phyloP scores from a whole-genome alignment of 2,329 filamentous ascomycete genomes.

The Aspergillus persii region DNA sequence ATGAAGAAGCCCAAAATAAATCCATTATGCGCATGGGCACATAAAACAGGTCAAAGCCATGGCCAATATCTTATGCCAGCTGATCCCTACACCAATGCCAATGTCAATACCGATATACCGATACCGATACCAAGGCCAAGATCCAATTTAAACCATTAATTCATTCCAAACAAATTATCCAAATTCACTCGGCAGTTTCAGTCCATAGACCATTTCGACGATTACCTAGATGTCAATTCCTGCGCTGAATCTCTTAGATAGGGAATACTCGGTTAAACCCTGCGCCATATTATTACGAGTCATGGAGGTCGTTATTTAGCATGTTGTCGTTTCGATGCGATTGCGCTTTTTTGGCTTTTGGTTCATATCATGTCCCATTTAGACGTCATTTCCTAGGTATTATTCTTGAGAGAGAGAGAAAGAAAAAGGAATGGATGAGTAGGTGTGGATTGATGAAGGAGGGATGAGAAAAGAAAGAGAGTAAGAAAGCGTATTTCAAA shows the following conservation, averaged over 20 bases:
- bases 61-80: too few species aligned
- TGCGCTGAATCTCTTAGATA: neutral
- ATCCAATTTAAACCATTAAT: too few species aligned
- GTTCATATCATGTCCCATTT: neutral
- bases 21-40: too few species aligned
- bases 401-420: neutral
- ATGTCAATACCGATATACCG: too few species aligned
- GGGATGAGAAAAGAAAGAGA: neutral
- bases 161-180: neutral
- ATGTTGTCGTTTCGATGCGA: neutral
- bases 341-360: neutral
- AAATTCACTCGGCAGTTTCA: neutral
- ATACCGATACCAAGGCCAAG: too few species aligned
- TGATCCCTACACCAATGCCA: too few species aligned
- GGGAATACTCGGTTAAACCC: neutral
- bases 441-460: neutral
- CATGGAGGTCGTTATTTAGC: neutral
- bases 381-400: neutral
- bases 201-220: neutral
- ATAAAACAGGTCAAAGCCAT: too few species aligned
- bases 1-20: neutral
- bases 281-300: slow-evolving; percentile 7
- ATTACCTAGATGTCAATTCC: neutral
- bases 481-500: too few species aligned
- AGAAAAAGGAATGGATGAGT: neutral